Conservation (phyloP, 2,329 filamentous ascomycete genomes). For the Scleromitrula shiraiana region DNA sequence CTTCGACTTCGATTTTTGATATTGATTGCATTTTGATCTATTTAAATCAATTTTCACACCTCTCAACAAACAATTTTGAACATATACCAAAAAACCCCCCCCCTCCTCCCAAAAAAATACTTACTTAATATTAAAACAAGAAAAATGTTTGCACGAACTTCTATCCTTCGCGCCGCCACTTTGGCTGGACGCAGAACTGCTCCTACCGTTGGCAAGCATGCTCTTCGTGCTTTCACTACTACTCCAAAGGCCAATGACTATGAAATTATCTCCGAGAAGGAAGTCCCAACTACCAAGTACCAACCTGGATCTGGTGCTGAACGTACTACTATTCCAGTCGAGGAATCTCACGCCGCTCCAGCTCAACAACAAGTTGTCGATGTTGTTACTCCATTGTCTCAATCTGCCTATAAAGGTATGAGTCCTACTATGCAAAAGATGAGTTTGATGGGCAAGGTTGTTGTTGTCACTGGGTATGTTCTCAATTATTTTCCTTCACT, state of each 20-base stretch:
- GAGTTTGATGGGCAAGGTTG: constrained; percentile 61
- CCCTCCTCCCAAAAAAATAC: too few relatives aligned
- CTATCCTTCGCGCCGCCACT: constrained; percentile 1
- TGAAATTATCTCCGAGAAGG: constrained; percentile 25
- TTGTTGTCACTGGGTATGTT: constrained; percentile 61
- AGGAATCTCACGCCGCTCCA: constrained; percentile 11
- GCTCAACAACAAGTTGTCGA: constrained; percentile 9
- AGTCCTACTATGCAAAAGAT: constrained; percentile 61
- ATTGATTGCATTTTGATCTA: neutral
- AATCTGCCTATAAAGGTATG: constrained; percentile 46
- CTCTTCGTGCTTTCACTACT: constrained; percentile 20
- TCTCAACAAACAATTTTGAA: neutral
- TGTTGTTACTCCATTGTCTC: constrained; percentile 38
- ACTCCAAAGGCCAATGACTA: constrained; percentile 18
- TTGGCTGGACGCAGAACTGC: constrained; percentile 5
- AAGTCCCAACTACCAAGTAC: constrained; percentile 16
- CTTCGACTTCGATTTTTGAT: neutral
- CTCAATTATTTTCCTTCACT: constrained; percentile 10
- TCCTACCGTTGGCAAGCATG: constrained; percentile 10
- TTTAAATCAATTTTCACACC: neutral
- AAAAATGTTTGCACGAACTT: constrained; percentile 6
- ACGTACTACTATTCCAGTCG: constrained; percentile 21
- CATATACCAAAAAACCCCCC: too few relatives aligned
- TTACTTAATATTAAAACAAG: neutral
- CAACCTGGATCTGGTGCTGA: constrained; percentile 12